Evolutionary conservation across 768 basidiomycete genomes (phyloP), one percentile per base, ranked within the genome.

Genomic region (Trichaptum fuscoviolaceum): DNA sequence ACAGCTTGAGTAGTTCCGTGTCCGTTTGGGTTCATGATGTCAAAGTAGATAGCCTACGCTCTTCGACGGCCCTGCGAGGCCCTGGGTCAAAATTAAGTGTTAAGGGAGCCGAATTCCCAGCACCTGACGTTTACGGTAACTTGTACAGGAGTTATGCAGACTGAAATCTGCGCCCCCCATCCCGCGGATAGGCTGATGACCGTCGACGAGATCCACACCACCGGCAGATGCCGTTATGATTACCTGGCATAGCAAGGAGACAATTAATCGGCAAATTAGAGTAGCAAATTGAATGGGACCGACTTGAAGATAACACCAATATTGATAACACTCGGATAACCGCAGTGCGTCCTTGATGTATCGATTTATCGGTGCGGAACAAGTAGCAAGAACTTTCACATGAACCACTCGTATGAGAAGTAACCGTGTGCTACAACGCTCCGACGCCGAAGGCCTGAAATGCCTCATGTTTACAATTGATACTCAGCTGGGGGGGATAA

Each of bases 1-100:
- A 20, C 42, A 52, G 42, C 42, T 52, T 52, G 42, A 52, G 42
- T 52, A 52, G 42, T 52, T 52, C 42, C 42, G 42, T 12, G 42
- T 52, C 42, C 42, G 42, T 52, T 52, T 52, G 42, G 42, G 42
- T 52, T 52, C 42, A 52, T 52, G 42, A 52, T 52, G 42, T 52
- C 42, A 52, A 52, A 15, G 42, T 4, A 52, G 42, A 52, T 52
- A 52, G 20, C 12, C 42, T 15, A 52, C 42, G 42, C 20, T 52
- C 42, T 52, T 52, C 42, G 42, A 20, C 42, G 42, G 42, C 42
- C 42, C 42, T 52, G 42, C 42, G 42, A 52, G 20, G 42, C 42
- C 42, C 42, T 52, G 42, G 5, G 42, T 52, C 42, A 52, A 12
- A 52, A 15, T 52, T 52, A 52, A 52, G 42, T 52, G 42, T 52